Base-by-base conservation (phyloP, 768 basidiomycete species). In the Amanita thiersii region DNA sequence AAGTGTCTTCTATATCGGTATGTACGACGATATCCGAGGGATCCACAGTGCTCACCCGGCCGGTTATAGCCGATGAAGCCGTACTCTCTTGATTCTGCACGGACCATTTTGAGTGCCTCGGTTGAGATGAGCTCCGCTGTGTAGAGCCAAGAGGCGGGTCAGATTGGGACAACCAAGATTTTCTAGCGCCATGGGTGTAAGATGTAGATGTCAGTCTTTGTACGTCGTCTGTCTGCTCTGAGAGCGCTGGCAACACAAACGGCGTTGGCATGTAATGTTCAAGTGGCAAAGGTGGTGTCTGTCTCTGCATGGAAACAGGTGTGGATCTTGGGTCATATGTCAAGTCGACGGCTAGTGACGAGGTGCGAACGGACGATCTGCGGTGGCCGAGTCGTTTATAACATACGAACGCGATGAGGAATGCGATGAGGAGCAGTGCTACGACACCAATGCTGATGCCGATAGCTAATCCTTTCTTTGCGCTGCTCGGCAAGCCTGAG, bases 1-100 rank as follows among this genome's bases (percentile, higher is more conserved):
- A 37, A 7, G 45, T 21, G 24, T 58, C 60, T 24, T 53, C 51
- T 28, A 59, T 56, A 47, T 61, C 59, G 6, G 52, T 55, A 19
- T 61, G 59, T n/a, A 56, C 39, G 15, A 61, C 51, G 20, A 61
- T 34, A 11, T 50, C 35, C 3, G 42, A 37, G 4, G 42, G 42
- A 12, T 29, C 15, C 18, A 32, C 34, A 9, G 25, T 32, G 31
- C 23, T 37, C 18, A 18, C 14, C 14, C 14, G 31, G n/a, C n/a
- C n/a, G 5, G 33, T 42, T n/a, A 8, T 21, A 25, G 21, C 20
- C 21, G 23, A 19, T 7, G 23, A 33, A 28, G 26, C 18, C 8
- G 26, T 10, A 6, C 25, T 19, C 12, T 37, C 35, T 14, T 30
- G 42, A 28, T 37, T 43, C 21, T 43, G 34, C 21, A 37, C 11